Base-by-base conservation (phyloP, 306 rosid genomes). In the Vigna trinervia region DNA sequence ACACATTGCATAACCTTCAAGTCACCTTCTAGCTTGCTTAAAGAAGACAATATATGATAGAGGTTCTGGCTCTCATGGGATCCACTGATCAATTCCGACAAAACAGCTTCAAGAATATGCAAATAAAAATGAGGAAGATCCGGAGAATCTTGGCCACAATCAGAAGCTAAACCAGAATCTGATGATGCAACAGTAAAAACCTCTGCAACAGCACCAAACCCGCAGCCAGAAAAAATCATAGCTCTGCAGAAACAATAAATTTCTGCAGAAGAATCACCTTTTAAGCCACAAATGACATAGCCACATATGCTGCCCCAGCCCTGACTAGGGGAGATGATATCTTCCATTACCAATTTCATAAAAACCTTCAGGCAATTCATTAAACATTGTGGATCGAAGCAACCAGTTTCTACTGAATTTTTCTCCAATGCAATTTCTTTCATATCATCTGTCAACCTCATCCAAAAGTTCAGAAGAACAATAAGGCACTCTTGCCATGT, bases 401-500 rank as follows among this genome's bases (percentile, higher is more conserved):
- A 59, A 66, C 45, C 62, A 73, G 53, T 80, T 78, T 80, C 90
- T 73, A 84, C 89, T 22, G 79, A 67, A 76, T 38, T 84, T 71
- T 50, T 89, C 74, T 80, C 85, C 61, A 74, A 78, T 23, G 78
- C 73, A 75, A 88, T 85, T 66, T 87, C 92, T 83, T 83, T 89
- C 90, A 96, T 87, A 84, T 89, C 99, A 69, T 89, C 97, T n/a
- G 88, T 32, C 84, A 96, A 85, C 82, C 92, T 84, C 84, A 87
- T 84, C 97, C 97, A 92, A 83, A 90, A 92, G 80, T 91, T 84
- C 65, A 92, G 80, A 79, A 96, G 96, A 81, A 88, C 59, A 74
- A 96, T 80, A 78, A 96, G 97, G 83, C 96, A 89, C 48, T 92
- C 97, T 85, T 96, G 98, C 97, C 96, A 96, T n/a, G 88, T 74